A percentile compares a stretch with the other conserved stretches of the same genome.
These are phyloP conservation scores for Lecanoromycetidae sp. DNA, from an alignment of 2,329 filamentous ascomycete genomes.

Conservation along the genomic window DNA sequence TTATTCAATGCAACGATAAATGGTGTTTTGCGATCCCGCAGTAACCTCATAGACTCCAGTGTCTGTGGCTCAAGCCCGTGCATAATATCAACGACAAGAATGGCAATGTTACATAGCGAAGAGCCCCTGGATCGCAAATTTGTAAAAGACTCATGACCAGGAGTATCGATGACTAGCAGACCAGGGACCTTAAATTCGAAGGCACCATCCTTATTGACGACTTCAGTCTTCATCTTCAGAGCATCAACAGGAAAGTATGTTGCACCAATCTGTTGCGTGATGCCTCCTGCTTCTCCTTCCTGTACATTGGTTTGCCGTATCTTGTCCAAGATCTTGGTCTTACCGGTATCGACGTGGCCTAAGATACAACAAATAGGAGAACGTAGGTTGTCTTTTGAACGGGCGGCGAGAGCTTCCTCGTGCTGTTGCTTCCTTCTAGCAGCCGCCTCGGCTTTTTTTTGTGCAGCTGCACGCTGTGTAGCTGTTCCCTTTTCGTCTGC, in stretches of 20 bases:
- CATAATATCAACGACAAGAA: constrained; percentile 98
- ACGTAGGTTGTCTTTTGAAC: constrained; percentile 86
- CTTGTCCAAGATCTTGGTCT: constrained; percentile 98
- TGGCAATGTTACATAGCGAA: constrained; percentile 97
- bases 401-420: constrained; percentile 78
- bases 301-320: constrained; percentile 97
- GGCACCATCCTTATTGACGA: constrained; percentile 77
- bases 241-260: constrained; percentile 97
- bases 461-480: constrained; percentile 57
- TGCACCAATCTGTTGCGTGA: constrained; percentile 98
- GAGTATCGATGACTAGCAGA: constrained; percentile 92
- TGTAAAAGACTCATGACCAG: constrained; percentile 99
- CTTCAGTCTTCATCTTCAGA: constrained; percentile 78
- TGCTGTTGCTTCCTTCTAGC: constrained; percentile 81
- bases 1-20: constrained; percentile 99
- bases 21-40: constrained; percentile 86
- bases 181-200: constrained; percentile 98
- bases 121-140: constrained; percentile 94
- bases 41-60: constrained; percentile 87
- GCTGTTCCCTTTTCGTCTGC: constrained; percentile 67
- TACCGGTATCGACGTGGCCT: constrained; percentile 98
- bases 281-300: constrained; percentile 97
- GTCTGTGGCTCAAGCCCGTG: constrained; percentile 97
- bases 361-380: constrained; percentile 99
- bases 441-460: constrained; percentile 77